Base-by-base conservation (phyloP, 2,329 filamentous ascomycete species). In the Ascochyta fabae region DNA sequence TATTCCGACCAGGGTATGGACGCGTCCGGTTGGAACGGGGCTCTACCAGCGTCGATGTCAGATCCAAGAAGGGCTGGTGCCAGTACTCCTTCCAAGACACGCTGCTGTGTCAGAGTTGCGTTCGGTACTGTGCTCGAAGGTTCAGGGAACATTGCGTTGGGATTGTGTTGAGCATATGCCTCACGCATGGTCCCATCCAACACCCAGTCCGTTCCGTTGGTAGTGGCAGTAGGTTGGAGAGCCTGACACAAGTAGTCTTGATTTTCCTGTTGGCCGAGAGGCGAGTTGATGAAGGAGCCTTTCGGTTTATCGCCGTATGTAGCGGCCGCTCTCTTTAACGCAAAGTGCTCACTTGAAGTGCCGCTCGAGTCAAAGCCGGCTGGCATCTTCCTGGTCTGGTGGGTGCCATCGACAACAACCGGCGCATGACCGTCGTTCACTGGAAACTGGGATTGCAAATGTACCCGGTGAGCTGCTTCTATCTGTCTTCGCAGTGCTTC, bases 41-140 rank as follows among this genome's bases (percentile, higher is more conserved):
- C 48, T 33, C 41, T 48, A 35, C 59, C 48, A 31, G 12, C 15
- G 16, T 67, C 64, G 7, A 53, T 31, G 4, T 65, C 63, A 29
- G 73, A 44, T 15, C 65, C 69, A 15, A 69, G 58, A 27, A 69
- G 68, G 6, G 27, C 58, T 27, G 71, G 67, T 22, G 60, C 65
- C 41, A 61, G 54, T 16, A 75, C 70, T 33, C 70, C 68, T 33
- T 76, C 74, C 24, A 79, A 46, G 45, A 80, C 59, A n/a, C 70
- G 67, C 58, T 76, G 70, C 56, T 79, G 75, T 16, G 74, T 77
- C 10, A 74, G 70, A 29, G 74, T 77, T 31, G 73, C 77, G 54
- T 79, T 76, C 4, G 74, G 74, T 13, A 79, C 61, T 0, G 79
- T 81, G 55, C 74, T 79, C 13, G 77, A 79, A 35, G 69, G 67